A percentile compares a stretch with the other conserved stretches of the same genome.
Conservation (phyloP, 306 rosid genomes). For the Inga oerstediana region DNA sequence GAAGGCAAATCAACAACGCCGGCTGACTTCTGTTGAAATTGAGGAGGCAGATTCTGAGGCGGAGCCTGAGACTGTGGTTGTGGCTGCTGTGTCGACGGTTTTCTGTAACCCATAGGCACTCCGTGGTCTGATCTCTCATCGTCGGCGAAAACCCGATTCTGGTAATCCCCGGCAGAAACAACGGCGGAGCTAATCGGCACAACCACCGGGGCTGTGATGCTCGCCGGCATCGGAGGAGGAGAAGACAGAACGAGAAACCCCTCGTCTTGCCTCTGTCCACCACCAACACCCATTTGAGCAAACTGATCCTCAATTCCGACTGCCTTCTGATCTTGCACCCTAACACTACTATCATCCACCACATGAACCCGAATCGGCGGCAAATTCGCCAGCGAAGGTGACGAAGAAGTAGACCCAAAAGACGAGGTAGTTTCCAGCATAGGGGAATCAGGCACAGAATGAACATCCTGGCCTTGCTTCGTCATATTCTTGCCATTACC, state of each 20-base stretch:
- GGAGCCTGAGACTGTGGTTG: constrained; percentile 42
- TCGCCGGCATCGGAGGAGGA: constrained; percentile 53
- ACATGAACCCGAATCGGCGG: constrained; percentile 71
- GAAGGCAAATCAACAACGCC: constrained; percentile 60
- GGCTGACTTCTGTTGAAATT: constrained; percentile 57
- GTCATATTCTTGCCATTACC: constrained; percentile 47
- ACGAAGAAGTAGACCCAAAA: constrained; percentile 80
- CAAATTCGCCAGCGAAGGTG: constrained; percentile 63
- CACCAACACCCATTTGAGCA: constrained; percentile 57
- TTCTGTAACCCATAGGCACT: constrained; percentile 47
- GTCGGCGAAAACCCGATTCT: constrained; percentile 54
- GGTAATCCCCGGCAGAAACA: constrained; percentile 38
- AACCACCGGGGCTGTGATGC: constrained; percentile 24
- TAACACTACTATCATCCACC: constrained; percentile 41
- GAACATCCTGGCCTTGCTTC: constrained; percentile 69
- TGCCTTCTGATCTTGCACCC: constrained; percentile 62
- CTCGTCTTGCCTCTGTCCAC: constrained; percentile 56
- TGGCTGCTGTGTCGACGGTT: constrained; percentile 20
- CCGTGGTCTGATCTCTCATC: constrained; percentile 83
- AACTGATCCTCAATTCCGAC: constrained; percentile 75
- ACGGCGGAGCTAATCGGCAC: constrained; percentile 39
- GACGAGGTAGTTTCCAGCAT: constrained; percentile 77
- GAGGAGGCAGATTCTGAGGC: constrained; percentile 40
- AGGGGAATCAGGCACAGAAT: constrained; percentile 78
- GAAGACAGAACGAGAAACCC: constrained; percentile 49